Evolutionary conservation across 164 flowering plant species (phyloP).

Genomic region (Berberis thunbergii): DNA sequence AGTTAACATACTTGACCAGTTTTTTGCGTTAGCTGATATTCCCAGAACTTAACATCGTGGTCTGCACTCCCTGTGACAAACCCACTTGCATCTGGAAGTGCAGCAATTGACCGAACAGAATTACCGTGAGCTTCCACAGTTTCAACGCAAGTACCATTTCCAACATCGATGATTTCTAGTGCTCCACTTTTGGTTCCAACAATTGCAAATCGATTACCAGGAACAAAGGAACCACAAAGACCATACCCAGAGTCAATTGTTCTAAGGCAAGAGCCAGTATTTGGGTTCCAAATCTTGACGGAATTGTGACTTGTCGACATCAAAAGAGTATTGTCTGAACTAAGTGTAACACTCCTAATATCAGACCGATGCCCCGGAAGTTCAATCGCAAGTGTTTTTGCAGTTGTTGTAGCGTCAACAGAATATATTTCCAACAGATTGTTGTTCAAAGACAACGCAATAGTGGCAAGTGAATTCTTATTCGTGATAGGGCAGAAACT

Average conservation of each 20-base stretch:
- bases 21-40: conserved; percentile 41
- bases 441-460: conserved; percentile 82
- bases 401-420: conserved; percentile 30
- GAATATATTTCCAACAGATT: conserved; percentile 70
- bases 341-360: conserved; percentile 85
- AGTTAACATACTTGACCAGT: conserved; percentile 48
- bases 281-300: conserved; percentile 92
- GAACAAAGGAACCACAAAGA: conserved; percentile 68
- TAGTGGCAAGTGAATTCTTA: conserved; percentile 50
- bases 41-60: conserved; percentile 91
- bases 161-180: conserved; percentile 79
- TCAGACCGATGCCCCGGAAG: conserved; percentile 90
- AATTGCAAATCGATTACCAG: conserved; percentile 69
- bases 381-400: conserved; percentile 54
- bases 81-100: conserved; percentile 62
- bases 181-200: conserved; percentile 87
- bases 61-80: conserved; percentile 94
- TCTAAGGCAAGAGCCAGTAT: conserved; percentile 75
- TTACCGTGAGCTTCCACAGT: conserved; percentile 77
- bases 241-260: conserved; percentile 91
- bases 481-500: conserved; percentile 61
- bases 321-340: conserved; percentile 78
- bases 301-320: conserved; percentile 91
- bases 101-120: conserved; percentile 54
- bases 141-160: conserved; percentile 69